These are phyloP conservation scores for Podospora pseudocomata DNA, from an alignment of 495 filamentous ascomycete genomes.

Conservation along the genomic window DNA sequence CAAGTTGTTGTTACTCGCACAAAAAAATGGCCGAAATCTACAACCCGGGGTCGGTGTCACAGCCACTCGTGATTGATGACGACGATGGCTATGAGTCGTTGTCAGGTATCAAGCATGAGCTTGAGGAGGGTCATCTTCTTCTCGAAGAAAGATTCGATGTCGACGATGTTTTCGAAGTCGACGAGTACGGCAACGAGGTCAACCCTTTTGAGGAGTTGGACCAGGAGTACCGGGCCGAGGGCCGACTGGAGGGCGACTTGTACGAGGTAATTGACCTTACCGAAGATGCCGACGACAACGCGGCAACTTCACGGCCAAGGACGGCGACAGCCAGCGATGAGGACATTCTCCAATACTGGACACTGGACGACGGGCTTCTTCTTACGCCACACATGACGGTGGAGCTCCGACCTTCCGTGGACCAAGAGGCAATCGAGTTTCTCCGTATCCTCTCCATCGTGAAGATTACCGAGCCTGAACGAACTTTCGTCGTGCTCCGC, in stretches of 20 bases:
- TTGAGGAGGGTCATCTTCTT: background rate
- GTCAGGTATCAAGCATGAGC: background rate
- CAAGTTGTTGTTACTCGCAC: background rate
- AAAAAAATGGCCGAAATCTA: background rate
- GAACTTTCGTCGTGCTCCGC: background rate
- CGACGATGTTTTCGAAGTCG: background rate
- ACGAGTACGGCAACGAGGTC: conserved; percentile 1
- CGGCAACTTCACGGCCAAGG: too few relatives aligned
- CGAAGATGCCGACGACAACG: background rate
- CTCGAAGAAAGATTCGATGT: background rate
- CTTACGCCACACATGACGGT: background rate
- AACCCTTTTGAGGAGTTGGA: background rate
- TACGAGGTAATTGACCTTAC: conserved; percentile 1
- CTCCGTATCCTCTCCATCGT: conserved; percentile 14
- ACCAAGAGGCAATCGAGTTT: conserved; percentile 7
- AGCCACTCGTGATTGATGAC: background rate
- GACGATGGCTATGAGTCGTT: background rate
- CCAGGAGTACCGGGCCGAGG: background rate
- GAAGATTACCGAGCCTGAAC: background rate
- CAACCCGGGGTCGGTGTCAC: background rate
- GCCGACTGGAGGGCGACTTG: background rate
- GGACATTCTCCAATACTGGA: background rate
- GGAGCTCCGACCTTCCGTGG: background rate
- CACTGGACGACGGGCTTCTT: background rate
- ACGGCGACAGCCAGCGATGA: background rate